These are phyloP conservation scores for Malus sylvestris DNA, from an alignment of 306 rosid genomes.

Conservation along the genomic window DNA sequence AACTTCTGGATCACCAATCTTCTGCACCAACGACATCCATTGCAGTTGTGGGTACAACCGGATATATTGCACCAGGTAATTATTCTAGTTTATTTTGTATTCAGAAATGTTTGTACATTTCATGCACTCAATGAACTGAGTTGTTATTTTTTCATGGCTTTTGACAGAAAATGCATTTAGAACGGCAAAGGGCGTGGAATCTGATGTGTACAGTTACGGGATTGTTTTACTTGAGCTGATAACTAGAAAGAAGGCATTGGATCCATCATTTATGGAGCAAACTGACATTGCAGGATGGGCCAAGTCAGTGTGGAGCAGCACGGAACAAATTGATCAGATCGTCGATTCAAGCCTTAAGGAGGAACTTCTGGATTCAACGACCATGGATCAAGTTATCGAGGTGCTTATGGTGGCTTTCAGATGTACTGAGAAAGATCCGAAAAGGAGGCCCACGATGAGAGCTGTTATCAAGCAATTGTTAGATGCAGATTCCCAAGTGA, in stretches of 20 bases:
- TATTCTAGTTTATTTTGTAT: neutral
- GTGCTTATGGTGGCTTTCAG: slow-evolving; percentile 51
- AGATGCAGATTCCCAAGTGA: slow-evolving; percentile 22
- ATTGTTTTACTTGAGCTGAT: slow-evolving; percentile 74
- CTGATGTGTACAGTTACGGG: slow-evolving; percentile 72
- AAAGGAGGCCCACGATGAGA: slow-evolving; percentile 56
- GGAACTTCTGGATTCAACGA: slow-evolving; percentile 34
- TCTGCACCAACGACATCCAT: slow-evolving; percentile 32
- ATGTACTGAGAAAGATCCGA: slow-evolving; percentile 53
- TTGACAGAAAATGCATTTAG: slow-evolving; percentile 59
- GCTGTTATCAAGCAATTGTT: slow-evolving; percentile 39
- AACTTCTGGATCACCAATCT: slow-evolving; percentile 63
- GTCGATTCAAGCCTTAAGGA: slow-evolving; percentile 45
- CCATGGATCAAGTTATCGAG: slow-evolving; percentile 33
- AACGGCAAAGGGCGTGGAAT: slow-evolving; percentile 37
- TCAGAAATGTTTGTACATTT: slow-evolving; percentile 11
- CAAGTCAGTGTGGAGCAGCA: slow-evolving; percentile 36
- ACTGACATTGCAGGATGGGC: slow-evolving; percentile 47
- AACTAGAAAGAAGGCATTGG: slow-evolving; percentile 57
- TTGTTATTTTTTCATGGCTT: slow-evolving; percentile 1
- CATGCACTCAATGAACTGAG: neutral
- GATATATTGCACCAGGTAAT: slow-evolving; percentile 84
- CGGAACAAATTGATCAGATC: slow-evolving; percentile 34
- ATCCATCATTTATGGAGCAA: slow-evolving; percentile 40
- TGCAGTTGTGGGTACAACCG: slow-evolving; percentile 56